phyloP scores from a whole-genome alignment of 768 basidiomycete species.

The Candolleomyces efflorescens region DNA sequence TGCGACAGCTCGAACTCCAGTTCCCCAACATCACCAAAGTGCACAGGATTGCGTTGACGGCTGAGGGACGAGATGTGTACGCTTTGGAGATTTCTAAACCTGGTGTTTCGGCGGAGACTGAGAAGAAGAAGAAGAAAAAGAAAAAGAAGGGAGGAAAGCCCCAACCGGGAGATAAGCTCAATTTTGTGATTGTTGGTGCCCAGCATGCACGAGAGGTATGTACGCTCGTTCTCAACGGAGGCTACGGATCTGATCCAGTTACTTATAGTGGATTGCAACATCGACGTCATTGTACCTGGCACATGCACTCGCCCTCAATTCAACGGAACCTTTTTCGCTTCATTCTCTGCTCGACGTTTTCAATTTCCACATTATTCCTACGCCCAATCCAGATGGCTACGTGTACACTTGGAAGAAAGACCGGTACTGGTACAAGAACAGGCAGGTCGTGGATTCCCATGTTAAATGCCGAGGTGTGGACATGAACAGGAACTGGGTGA shows the following conservation, averaged over 20 bases:
- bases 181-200: conserved; percentile 66
- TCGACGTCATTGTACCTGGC: conserved; percentile 68
- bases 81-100: conserved; percentile 45
- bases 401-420: conserved; percentile 68
- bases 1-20: conserved; percentile 39
- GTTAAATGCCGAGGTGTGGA: conserved; percentile 66
- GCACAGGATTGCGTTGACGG: conserved; percentile 51
- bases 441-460: conserved; percentile 46
- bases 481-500: conserved; percentile 74
- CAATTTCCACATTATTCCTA: conserved; percentile 65
- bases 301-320: conserved; percentile 58
- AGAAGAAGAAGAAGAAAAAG: conserved; percentile 13
- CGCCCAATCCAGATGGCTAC: conserved; percentile 72
- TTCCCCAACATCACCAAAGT: conserved; percentile 46
- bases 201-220: conserved; percentile 75
- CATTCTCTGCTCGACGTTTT: conserved; percentile 47
- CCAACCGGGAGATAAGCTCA: conserved; percentile 31
- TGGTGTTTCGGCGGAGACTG: conserved; percentile 7
- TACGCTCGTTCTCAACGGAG: background rate
- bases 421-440: conserved; percentile 77
- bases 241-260: conserved; percentile 8
- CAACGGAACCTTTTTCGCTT: conserved; percentile 42
- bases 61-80: conserved; percentile 55
- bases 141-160: conserved; percentile 13
- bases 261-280: conserved; percentile 73